Conservation (phyloP, 768 basidiomycete genomes). For the Hysterangium stoloniferum region DNA sequence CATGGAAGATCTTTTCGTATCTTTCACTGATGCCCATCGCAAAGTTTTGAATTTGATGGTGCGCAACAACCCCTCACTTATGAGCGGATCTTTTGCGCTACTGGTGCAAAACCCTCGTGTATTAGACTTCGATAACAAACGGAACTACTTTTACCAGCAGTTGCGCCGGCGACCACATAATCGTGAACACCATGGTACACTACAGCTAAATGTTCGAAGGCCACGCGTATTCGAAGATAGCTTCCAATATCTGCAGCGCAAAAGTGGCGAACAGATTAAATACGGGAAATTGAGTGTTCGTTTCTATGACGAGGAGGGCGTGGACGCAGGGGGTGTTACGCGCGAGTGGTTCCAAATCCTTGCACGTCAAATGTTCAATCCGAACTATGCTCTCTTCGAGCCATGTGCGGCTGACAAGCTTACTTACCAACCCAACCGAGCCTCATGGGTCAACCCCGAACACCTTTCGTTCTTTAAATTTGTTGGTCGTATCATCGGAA, state of each 20-base stretch:
- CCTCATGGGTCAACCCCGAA: conserved; percentile 90
- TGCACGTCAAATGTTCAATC: conserved; percentile 98
- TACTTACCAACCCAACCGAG: conserved; percentile 94
- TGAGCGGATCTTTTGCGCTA: conserved; percentile 97
- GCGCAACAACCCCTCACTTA: conserved; percentile 93
- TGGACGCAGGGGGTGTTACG: conserved; percentile 97
- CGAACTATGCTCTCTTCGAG: conserved; percentile 96
- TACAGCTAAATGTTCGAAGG: conserved; percentile 85
- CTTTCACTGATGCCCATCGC: conserved; percentile 88
- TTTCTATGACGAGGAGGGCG: conserved; percentile 96
- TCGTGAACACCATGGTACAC: conserved; percentile 73
- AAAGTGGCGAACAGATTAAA: conserved; percentile 93
- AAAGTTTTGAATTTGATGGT: conserved; percentile 97
- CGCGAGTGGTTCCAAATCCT: conserved; percentile 99
- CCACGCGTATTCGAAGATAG: conserved; percentile 96
- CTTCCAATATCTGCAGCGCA: conserved; percentile 83
- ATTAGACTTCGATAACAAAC: conserved; percentile 98
- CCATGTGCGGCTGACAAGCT: conserved; percentile 92
- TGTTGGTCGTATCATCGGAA: conserved; percentile 94
- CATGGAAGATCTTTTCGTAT: conserved; percentile 86
- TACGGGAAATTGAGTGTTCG: conserved; percentile 94
- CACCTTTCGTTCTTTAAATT: conserved; percentile 98
- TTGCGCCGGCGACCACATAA: conserved; percentile 74
- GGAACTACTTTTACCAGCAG: conserved; percentile 91
- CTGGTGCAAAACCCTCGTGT: conserved; percentile 94